Evolutionary conservation across 2,329 filamentous ascomycete species (phyloP).

Genomic region (Rasamsonia emersonii): DNA sequence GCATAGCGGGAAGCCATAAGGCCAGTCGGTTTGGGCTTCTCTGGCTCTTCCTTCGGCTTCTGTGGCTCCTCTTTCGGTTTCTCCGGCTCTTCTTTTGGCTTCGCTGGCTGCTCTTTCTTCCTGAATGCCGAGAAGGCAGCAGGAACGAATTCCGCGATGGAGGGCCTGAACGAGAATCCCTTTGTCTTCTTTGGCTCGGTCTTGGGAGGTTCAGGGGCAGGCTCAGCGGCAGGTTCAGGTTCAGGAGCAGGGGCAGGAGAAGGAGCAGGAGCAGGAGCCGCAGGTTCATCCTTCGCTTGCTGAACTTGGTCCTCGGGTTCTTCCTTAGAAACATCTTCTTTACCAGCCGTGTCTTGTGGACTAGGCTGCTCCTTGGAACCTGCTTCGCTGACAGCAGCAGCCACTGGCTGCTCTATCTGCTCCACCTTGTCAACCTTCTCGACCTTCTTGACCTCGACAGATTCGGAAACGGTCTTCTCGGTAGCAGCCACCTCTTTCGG

Average conservation of each 20-base stretch:
- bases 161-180: slow-evolving; percentile 51
- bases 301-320: slow-evolving; percentile 2
- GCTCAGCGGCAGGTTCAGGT: slow-evolving; percentile 10
- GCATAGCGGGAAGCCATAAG: slow-evolving; percentile 30
- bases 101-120: slow-evolving; percentile 7
- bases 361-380: too few relatives aligned
- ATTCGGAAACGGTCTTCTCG: slow-evolving; percentile 44
- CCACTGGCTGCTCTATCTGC: slow-evolving; percentile 1
- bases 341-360: slow-evolving; percentile 4
- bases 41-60: slow-evolving; percentile 12
- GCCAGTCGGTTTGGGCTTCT: slow-evolving; percentile 12
- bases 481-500: slow-evolving; percentile 24
- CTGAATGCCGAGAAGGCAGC: slow-evolving; percentile 7
- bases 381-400: slow-evolving; percentile 4
- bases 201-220: slow-evolving; percentile 14
- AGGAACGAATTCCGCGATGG: slow-evolving; percentile 21
- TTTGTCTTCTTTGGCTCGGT: slow-evolving; percentile 43
- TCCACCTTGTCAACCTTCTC: too few relatives aligned
- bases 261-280: slow-evolving; percentile 5
- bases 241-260: slow-evolving; percentile 5
- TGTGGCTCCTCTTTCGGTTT: slow-evolving; percentile 11
- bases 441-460: slow-evolving; percentile 51
- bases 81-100: slow-evolving; percentile 5
- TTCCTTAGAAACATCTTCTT: slow-evolving; percentile 9
- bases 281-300: slow-evolving; percentile 7